A percentile compares a stretch with the other conserved stretches of the same genome.
These are phyloP conservation scores for Helicostylum pulchrum DNA, from an alignment of 192 early-diverging fungal species.

Conservation along the genomic window DNA sequence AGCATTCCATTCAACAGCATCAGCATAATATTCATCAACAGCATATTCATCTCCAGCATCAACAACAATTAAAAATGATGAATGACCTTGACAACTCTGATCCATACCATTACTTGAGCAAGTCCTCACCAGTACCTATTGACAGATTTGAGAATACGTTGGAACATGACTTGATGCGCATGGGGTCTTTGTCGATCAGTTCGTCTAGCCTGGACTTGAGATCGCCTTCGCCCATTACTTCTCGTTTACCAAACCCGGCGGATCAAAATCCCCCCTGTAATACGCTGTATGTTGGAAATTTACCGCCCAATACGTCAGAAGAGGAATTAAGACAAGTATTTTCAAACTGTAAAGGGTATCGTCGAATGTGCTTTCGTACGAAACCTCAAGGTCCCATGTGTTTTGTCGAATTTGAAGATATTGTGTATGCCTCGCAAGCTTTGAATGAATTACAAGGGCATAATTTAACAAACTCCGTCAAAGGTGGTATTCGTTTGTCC, in stretches of 20 bases:
- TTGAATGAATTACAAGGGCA: constrained; percentile 86
- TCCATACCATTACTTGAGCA: constrained; percentile 29
- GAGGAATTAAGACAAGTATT: constrained; percentile 86
- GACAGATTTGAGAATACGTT: not conserved
- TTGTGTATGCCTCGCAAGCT: constrained; percentile 87
- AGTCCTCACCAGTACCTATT: constrained; percentile 24
- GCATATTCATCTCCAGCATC: not conserved
- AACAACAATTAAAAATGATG: not conserved
- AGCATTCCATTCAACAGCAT: constrained; percentile 3
- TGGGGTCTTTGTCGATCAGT: not conserved
- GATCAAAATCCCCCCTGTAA: constrained; percentile 99
- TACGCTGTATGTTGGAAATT: constrained; percentile 96
- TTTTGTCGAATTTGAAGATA: constrained; percentile 99
- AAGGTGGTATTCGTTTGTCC: constrained; percentile 92
- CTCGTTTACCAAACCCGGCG: constrained; percentile 61
- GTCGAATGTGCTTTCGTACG: constrained; percentile 82
- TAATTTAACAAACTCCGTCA: constrained; percentile 80
- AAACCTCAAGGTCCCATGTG: constrained; percentile 97
- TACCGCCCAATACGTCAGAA: constrained; percentile 84
- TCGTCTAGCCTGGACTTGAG: not conserved
- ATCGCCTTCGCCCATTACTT: constrained; percentile 15
- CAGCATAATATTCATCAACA: constrained; percentile 6
- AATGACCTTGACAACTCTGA: not conserved
- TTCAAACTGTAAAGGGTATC: constrained; percentile 76
- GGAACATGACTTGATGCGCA: constrained; percentile 14